These are phyloP conservation scores for Pyracantha coccinea DNA, from an alignment of 331 rosid genomes.

Conservation along the genomic window DNA sequence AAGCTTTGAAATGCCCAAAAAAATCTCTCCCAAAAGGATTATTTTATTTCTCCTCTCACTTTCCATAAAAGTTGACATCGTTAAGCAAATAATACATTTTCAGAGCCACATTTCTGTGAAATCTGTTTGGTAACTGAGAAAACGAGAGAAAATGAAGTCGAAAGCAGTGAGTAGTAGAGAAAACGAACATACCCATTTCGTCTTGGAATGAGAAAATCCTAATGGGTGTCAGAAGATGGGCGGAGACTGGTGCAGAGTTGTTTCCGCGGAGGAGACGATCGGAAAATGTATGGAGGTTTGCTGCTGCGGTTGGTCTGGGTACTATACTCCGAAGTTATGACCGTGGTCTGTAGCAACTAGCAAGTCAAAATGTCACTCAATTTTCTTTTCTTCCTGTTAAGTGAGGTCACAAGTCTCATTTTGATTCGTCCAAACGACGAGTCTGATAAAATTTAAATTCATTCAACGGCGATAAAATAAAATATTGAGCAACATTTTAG, in stretches of 20 bases:
- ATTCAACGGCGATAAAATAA: too few species aligned
- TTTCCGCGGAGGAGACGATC: background rate
- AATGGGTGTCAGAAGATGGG: background rate
- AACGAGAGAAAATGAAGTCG: background rate
- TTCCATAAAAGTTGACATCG: background rate
- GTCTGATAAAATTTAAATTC: too few species aligned
- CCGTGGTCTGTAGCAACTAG: background rate
- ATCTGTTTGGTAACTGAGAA: background rate
- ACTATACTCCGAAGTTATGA: background rate
- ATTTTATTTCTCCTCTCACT: background rate
- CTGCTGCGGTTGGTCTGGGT: background rate
- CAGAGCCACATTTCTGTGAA: background rate
- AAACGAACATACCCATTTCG: background rate
- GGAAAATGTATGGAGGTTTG: background rate
- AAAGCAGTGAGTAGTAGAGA: background rate
- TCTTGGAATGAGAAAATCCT: background rate
- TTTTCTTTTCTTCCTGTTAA: background rate
- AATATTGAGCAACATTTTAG: too few species aligned
- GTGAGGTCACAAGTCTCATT: too few species aligned
- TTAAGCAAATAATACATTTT: background rate
- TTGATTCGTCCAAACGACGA: too few species aligned
- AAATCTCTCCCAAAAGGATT: background rate
- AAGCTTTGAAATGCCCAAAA: background rate
- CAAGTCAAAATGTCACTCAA: background rate
- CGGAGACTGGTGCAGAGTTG: background rate